phyloP scores from a whole-genome alignment of 768 basidiomycete genomes.

The Lactarius psammicola region DNA sequence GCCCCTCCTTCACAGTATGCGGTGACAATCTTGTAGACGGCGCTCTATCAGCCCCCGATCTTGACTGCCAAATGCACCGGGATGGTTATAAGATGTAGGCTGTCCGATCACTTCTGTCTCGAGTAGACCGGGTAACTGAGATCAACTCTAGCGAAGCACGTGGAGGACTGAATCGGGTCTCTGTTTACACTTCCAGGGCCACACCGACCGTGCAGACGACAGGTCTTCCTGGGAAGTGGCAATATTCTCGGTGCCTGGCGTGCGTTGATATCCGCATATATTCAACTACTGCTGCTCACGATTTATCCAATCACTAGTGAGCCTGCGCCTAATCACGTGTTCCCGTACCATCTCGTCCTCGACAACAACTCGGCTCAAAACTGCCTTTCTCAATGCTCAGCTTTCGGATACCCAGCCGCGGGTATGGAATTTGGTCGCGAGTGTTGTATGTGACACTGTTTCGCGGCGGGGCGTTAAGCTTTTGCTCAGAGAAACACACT shows the following conservation, averaged over 20 bases:
- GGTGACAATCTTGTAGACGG: slow-evolving; percentile 63
- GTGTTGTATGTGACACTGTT: slow-evolving; percentile 55
- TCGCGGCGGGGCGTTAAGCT: not conserved
- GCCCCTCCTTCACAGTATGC: slow-evolving; percentile 54
- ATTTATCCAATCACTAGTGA: slow-evolving; percentile 44
- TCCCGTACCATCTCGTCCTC: slow-evolving; percentile 61
- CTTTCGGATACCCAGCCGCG: slow-evolving; percentile 68
- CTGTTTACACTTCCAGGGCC: slow-evolving; percentile 60
- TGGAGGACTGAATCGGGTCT: slow-evolving; percentile 69
- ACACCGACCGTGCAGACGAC: slow-evolving; percentile 57
- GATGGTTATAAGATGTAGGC: slow-evolving; percentile 63
- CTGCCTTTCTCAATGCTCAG: slow-evolving; percentile 67
- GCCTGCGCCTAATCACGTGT: slow-evolving; percentile 43
- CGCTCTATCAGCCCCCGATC: slow-evolving; percentile 48
- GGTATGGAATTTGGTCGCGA: slow-evolving; percentile 70
- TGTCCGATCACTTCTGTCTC: too few relatives aligned
- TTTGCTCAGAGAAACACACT: not conserved
- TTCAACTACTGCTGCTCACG: not conserved
- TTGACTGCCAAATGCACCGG: slow-evolving; percentile 71
- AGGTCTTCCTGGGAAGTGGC: slow-evolving; percentile 62
- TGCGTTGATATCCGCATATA: slow-evolving; percentile 35
- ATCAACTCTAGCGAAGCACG: slow-evolving; percentile 53
- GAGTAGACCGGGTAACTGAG: not conserved
- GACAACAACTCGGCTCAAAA: slow-evolving; percentile 61
- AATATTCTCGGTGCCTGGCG: slow-evolving; percentile 66